Percentiles rank a stretch among this genome's conserved stretches.
These are phyloP conservation scores for Silene latifolia DNA, from an alignment of 148 eudicot genomes.

Conservation along the genomic window DNA sequence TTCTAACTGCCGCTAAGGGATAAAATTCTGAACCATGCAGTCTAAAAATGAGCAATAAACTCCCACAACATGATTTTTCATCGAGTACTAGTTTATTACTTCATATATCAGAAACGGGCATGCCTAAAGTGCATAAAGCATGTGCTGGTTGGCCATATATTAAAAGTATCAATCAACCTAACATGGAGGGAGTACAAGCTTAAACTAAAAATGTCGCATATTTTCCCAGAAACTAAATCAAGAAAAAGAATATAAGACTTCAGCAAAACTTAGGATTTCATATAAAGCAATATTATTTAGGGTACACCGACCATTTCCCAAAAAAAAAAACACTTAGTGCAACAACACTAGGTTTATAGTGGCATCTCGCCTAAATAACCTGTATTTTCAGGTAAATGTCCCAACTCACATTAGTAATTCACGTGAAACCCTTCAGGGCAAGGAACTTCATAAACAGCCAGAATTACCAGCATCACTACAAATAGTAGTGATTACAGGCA, in stretches of 20 bases:
- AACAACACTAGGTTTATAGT: background rate
- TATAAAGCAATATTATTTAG: background rate
- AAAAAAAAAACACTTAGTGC: background rate
- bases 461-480: background rate
- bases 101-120: too few relatives aligned
- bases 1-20: too few relatives aligned
- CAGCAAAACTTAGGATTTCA: background rate
- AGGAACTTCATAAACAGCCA: background rate
- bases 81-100: too few relatives aligned
- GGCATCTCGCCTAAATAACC: background rate
- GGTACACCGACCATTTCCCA: background rate
- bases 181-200: background rate
- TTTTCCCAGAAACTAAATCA: background rate
- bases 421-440: background rate
- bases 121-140: too few relatives aligned
- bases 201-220: background rate
- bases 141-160: too few relatives aligned
- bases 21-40: too few relatives aligned
- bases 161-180: too few relatives aligned
- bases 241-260: background rate
- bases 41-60: too few relatives aligned
- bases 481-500: background rate
- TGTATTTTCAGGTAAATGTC: background rate
- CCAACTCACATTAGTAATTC: background rate
- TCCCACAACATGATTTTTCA: too few relatives aligned